Conservation (phyloP, 768 basidiomycete genomes). For the Trametes punicea region DNA sequence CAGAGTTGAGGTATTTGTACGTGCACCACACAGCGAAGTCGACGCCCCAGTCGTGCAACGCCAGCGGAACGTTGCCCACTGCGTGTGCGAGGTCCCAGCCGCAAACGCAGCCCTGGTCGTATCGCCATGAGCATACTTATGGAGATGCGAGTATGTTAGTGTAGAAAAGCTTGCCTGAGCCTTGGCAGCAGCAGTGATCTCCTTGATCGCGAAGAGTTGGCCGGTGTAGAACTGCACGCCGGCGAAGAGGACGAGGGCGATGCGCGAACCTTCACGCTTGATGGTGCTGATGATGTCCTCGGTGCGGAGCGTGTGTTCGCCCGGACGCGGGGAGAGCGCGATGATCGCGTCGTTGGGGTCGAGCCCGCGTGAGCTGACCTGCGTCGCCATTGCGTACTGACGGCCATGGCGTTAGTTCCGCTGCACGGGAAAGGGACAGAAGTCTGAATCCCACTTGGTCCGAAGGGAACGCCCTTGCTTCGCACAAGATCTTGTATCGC, state of each 20-base stretch:
- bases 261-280: conserved; percentile 64
- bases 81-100: conserved; percentile 98
- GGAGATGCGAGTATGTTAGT: no score
- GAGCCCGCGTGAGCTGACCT: conserved; percentile 75
- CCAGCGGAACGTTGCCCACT: conserved; percentile 86
- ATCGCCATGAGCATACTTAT: background rate
- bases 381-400: conserved; percentile 97
- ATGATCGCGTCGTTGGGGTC: conserved; percentile 72
- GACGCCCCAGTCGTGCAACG: conserved; percentile 88
- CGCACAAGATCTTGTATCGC: conserved; percentile 93
- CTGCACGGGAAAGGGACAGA: background rate
- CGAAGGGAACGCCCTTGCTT: conserved; percentile 92
- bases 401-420: background rate
- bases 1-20: conserved; percentile 97
- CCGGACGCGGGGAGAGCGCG: conserved; percentile 73
- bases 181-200: conserved; percentile 81
- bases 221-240: conserved; percentile 98
- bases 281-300: conserved; percentile 83
- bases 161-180: conserved; percentile 62
- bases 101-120: conserved; percentile 80
- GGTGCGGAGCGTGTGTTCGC: conserved; percentile 83
- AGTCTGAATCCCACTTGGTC: conserved; percentile 80
- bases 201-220: conserved; percentile 86
- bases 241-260: conserved; percentile 89
- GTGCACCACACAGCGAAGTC: conserved; percentile 99